A percentile compares a stretch with the other conserved stretches of the same genome.
These are phyloP conservation scores for Ogataea populi-albae DNA, from an alignment of 805 yeast species.

Conservation along the genomic window DNA sequence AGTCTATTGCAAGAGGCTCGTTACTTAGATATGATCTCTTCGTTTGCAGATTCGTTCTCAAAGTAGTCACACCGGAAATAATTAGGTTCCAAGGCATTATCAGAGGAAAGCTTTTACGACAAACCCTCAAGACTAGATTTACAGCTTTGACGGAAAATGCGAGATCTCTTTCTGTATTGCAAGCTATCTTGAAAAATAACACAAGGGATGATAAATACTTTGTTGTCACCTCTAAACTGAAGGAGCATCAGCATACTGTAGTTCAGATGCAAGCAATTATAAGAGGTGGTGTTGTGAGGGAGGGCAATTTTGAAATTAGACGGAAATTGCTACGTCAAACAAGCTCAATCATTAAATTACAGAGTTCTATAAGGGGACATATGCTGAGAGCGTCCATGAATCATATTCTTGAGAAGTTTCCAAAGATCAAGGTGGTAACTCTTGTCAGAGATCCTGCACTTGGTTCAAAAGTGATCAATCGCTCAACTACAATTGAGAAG, in stretches of 20 bases:
- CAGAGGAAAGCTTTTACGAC: conserved; percentile 45
- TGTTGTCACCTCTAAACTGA: conserved; percentile 16
- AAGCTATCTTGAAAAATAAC: conserved; percentile 36
- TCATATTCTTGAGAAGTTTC: conserved; percentile 2
- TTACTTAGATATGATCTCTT: conserved; percentile 60
- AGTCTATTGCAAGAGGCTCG: conserved; percentile 70
- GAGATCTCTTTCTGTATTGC: conserved; percentile 37
- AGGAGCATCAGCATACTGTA: conserved; percentile 21
- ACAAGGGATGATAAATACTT: conserved; percentile 20
- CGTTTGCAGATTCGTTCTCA: conserved; percentile 59
- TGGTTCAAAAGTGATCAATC: too few species aligned
- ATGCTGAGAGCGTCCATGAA: conserved; percentile 26
- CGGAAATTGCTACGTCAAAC: conserved; percentile 22
- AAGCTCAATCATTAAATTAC: conserved; percentile 33
- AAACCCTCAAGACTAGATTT: conserved; percentile 22
- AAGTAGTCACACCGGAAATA: conserved; percentile 52
- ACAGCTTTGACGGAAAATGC: conserved; percentile 18
- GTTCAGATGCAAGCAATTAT: conserved; percentile 37
- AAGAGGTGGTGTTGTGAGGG: conserved; percentile 27
- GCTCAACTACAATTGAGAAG: not conserved
- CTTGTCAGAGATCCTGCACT: not conserved
- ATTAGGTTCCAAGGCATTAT: conserved; percentile 46
- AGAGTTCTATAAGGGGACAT: conserved; percentile 43
- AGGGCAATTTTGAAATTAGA: conserved; percentile 16
- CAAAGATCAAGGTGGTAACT: too few species aligned